phyloP scores from a whole-genome alignment of 2,329 filamentous ascomycete genomes.

The Coniochaeta prunicola region DNA sequence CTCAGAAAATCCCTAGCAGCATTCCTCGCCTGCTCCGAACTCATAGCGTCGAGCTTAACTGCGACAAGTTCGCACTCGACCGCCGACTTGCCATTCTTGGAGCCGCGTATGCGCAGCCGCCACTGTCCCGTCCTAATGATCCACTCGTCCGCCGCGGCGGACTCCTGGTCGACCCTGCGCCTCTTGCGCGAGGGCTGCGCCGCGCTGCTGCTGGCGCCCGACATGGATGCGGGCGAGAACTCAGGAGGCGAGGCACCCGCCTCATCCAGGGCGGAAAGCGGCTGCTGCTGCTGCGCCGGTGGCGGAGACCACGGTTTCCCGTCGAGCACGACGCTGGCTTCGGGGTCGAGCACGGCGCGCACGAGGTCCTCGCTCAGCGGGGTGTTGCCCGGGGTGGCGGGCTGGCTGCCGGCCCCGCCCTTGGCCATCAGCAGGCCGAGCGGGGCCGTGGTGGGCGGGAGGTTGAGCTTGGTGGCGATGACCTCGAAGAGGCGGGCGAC shows the following conservation, averaged over 20 bases:
- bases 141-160: conserved; percentile 42
- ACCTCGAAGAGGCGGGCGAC: conserved; percentile 71
- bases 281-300: background rate
- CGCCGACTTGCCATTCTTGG: conserved; percentile 39
- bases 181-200: conserved; percentile 36
- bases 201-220: background rate
- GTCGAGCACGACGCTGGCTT: conserved; percentile 53
- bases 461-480: conserved; percentile 70
- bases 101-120: conserved; percentile 57
- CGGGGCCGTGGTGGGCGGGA: conserved; percentile 52
- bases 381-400: conserved; percentile 60
- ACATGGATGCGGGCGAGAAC: background rate
- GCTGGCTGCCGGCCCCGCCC: conserved; percentile 53
- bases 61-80: conserved; percentile 68
- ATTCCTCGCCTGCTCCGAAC: conserved; percentile 61
- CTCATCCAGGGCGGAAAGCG: conserved; percentile 2
- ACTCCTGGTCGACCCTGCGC: conserved; percentile 28
- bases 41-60: conserved; percentile 69
- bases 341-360: conserved; percentile 52
- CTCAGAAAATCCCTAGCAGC: conserved; percentile 54
- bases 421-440: conserved; percentile 61
- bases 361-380: conserved; percentile 65
- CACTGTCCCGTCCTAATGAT: conserved; percentile 63
- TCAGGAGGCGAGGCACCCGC: conserved; percentile 13
- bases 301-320: conserved; percentile 36